Percentiles rank a stretch among this genome's conserved stretches.
phyloP scores from a whole-genome alignment of 371 early-diverging fungal species.

The Entomophthora muscae region DNA sequence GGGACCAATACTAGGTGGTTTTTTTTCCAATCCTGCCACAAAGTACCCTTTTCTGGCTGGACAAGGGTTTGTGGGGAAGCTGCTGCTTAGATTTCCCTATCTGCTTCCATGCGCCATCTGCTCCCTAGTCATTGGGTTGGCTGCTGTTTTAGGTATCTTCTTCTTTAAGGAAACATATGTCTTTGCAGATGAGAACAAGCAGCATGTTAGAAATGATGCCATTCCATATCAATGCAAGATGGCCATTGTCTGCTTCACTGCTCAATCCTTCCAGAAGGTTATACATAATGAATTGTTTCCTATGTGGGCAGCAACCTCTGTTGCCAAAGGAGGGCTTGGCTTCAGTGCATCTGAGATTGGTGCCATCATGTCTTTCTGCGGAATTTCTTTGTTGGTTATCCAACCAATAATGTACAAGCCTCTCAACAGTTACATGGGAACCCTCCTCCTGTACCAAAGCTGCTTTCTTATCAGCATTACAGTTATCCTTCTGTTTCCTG shows the following conservation, averaged over 20 bases:
- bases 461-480: neutral
- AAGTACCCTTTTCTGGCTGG: slow-evolving; percentile 50
- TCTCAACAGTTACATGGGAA: neutral
- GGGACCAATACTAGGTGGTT: slow-evolving; percentile 67
- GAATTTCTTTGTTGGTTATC: neutral
- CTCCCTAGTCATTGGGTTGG: neutral
- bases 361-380: neutral
- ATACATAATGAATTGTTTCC: slow-evolving; percentile 39
- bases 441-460: neutral
- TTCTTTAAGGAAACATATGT: neutral
- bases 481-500: neutral
- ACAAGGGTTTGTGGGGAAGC: slow-evolving; percentile 15
- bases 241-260: neutral
- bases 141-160: neutral
- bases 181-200: neutral
- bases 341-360: neutral
- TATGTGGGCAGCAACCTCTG: slow-evolving; percentile 4
- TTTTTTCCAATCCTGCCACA: slow-evolving; percentile 50
- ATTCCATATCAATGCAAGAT: neutral
- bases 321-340: neutral
- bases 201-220: neutral
- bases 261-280: slow-evolving; percentile 43
- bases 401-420: neutral
- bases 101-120: slow-evolving; percentile 61
- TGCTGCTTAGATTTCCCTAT: slow-evolving; percentile 56